Base-by-base conservation (phyloP, 129 eudicot species). In the Cynara cardunculus region DNA sequence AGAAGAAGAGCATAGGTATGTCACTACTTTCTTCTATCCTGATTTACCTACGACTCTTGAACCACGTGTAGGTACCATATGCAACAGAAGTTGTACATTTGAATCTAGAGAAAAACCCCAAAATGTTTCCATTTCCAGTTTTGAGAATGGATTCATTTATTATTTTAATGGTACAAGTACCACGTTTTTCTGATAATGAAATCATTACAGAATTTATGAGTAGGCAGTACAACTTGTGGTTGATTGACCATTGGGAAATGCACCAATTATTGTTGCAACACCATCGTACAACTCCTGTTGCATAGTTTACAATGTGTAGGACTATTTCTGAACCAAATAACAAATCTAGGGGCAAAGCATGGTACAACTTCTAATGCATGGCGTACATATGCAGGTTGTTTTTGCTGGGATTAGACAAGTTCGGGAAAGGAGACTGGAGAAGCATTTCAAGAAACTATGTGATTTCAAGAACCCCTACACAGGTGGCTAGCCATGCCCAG, bases 401-500 rank as follows among this genome's bases (percentile, higher is more conserved):
- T 81, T 84, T 94, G 80, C 87, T 94, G 53, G 97, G 97, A 16
- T 71, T 94, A 79, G 98, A 94, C 80, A 94, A 94, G 81, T 94
- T 92, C 70, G 98, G 98, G 56, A 94, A 94, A 81, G 98, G 98
- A 2, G 98, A 94, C 65, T 94, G 97, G 98, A 91, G 98, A 78
- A 94, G 98, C 82, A 94, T 94, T 65, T 94, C 98, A 30, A 90
- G 98, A 81, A 94, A 94, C 89, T 92, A 85, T 46, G 98, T 94
- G 27, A 91, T 94, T 31, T 88, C 98, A 16, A 90, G 98, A 76
- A 94, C 98, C 16, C 98, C 98, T 7, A 94, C 98, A 62, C 98
- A 94, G 73, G 98, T 94, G 32, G 98, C 98, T 8, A 94, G 98
- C 62, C 98, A 94, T 84, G 98, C 98, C 28, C 98, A 94, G 44